Evolutionary conservation across 441 rosid species (phyloP), one percentile per base, ranked within the genome.

Genomic region (Eutrema salsugineum): DNA sequence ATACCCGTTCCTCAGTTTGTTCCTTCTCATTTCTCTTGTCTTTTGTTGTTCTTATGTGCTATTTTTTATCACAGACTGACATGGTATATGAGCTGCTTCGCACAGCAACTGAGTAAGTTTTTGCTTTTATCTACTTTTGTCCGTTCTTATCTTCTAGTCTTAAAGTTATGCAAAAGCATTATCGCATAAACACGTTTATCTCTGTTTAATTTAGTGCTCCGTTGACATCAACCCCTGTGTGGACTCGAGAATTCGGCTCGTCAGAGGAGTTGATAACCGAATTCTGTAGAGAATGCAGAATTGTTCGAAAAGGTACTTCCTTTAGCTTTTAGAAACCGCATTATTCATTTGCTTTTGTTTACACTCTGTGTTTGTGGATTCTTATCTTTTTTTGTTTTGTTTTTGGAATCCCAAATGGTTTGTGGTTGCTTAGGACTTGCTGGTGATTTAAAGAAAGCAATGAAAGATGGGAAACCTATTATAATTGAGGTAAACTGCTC

Each of bases 401-500:
- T 68, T 63, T 51, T 62, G 38, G 63, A 63, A 43, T 56, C 4
- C 32, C 11, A 8, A 32, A 10, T 60, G 43, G 42, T 48, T 67
- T 73, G 64, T 73, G 38, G 59, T 76, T 77, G 65, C 35, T 16
- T 77, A 95, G 99, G 99, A 69, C 87, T 95, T 86, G 97, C 93
- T 78, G 99, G 98, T 58, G 99, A 95, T 81, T 73, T 95, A 81
- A 95, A 93, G 89, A 95, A 95, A 81, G 99, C 99, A 80, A 87
- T 93, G 97, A 95, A 95, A 87, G 99, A 95, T 84, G 99, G 99
- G 77, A 95, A 95, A 75, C 97, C 99, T 0, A 87, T 96, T 63
- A 96, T 96, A 66, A 93, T 93, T 46, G 99, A 96, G 97, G 99
- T 91, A 81, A 5, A 3, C n/a, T 9, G 36, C 62, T 59, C 6